Conservation (phyloP, 495 filamentous ascomycete species). For the Penicillium nucicola region DNA sequence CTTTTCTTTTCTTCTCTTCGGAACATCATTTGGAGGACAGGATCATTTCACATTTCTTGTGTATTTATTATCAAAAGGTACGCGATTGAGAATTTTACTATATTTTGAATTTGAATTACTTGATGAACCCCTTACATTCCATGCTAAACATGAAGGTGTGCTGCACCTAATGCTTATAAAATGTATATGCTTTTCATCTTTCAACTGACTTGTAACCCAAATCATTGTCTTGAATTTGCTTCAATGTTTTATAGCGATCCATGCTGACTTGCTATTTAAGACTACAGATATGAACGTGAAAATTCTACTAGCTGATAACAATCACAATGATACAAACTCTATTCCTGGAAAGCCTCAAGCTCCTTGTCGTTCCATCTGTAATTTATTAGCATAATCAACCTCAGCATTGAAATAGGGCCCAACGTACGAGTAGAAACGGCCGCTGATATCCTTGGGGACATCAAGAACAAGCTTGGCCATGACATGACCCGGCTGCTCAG, state of each 20-base stretch:
- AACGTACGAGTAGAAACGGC: constrained; percentile 69
- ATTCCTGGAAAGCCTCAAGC: constrained; percentile 60
- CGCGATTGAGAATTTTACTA: constrained; percentile 6
- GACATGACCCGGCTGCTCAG: constrained; percentile 81
- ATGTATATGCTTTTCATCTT: constrained; percentile 93
- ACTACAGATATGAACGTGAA: constrained; percentile 4
- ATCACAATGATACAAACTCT: constrained; percentile 15
- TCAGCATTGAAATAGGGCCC: constrained; percentile 4
- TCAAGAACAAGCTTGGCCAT: constrained; percentile 73
- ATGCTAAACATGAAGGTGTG: constrained; percentile 85
- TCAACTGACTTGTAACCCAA: constrained; percentile 65
- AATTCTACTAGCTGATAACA: constrained; percentile 5
- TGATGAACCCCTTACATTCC: constrained; percentile 77
- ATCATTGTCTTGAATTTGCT: constrained; percentile 12
- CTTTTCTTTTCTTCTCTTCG: neutral
- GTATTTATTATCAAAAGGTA: constrained; percentile 16
- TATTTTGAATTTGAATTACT: constrained; percentile 25
- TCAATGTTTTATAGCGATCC: constrained; percentile 24
- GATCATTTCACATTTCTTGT: neutral
- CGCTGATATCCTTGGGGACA: constrained; percentile 64
- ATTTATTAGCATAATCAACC: constrained; percentile 34
- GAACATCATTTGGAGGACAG: neutral
- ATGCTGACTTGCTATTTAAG: constrained; percentile 36
- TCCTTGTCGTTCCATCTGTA: constrained; percentile 68
- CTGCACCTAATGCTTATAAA: constrained; percentile 65